Conservation (phyloP, 1,139 yeast species). For the Yamadazyma pseudoaaseri region DNA sequence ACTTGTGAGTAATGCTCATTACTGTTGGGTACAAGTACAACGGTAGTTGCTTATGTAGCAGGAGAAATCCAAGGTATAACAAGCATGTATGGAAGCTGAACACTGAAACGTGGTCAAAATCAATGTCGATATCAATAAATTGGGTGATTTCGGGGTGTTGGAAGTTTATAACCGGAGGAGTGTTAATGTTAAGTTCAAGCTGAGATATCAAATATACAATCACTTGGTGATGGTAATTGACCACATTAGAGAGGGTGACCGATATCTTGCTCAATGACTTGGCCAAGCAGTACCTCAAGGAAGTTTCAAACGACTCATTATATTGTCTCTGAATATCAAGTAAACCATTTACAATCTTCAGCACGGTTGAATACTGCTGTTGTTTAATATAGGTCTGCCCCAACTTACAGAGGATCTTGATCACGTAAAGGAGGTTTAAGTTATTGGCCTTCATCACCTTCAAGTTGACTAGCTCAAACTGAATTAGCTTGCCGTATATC, state of each 20-base stretch:
- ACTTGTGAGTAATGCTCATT: conserved; percentile 35
- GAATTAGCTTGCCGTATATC: conserved; percentile 18
- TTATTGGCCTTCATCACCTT: conserved; percentile 15
- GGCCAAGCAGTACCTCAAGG: conserved; percentile 37
- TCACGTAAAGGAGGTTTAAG: conserved; percentile 27
- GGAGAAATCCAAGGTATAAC: conserved; percentile 34
- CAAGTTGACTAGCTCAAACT: conserved; percentile 14
- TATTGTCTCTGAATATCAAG: conserved; percentile 23
- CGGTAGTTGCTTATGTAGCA: conserved; percentile 30
- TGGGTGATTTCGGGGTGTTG: conserved; percentile 8
- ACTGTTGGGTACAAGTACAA: conserved; percentile 21
- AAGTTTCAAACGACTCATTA: conserved; percentile 28
- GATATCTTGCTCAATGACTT: conserved; percentile 31
- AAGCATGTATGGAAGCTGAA: conserved; percentile 36
- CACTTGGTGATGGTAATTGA: conserved; percentile 37
- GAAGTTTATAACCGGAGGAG: too few relatives aligned
- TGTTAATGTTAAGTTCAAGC: too few relatives aligned
- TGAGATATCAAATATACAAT: conserved; percentile 25
- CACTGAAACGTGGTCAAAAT: conserved; percentile 22
- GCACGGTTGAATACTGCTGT: conserved; percentile 18
- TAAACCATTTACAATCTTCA: conserved; percentile 27
- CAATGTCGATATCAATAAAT: conserved; percentile 16
- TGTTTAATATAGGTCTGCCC: conserved; percentile 18
- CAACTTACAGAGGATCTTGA: conserved; percentile 35
- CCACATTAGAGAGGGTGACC: conserved; percentile 15